phyloP scores from a whole-genome alignment of 2,329 filamentous ascomycete genomes.

The Talaromyces sp. region DNA sequence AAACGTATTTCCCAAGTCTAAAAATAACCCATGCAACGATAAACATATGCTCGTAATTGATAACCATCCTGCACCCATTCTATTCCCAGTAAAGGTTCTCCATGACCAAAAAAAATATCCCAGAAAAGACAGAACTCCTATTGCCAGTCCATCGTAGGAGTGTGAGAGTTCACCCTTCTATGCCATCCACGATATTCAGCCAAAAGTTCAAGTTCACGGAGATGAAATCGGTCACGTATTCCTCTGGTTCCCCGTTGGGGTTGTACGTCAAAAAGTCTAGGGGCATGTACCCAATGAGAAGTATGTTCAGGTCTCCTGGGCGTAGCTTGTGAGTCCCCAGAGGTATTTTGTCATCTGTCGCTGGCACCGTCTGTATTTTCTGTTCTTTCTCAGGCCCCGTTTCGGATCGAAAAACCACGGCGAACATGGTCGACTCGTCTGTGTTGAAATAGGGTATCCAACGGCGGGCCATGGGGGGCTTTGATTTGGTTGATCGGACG shows the following conservation, averaged over 20 bases:
- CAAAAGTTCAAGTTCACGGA: background rate
- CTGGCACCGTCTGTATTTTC: background rate
- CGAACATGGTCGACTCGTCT: background rate
- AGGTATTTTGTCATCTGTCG: background rate
- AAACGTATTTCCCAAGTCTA: too few relatives aligned
- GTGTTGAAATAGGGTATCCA: background rate
- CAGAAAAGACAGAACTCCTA: background rate
- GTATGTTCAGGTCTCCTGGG: background rate
- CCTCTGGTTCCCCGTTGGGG: background rate
- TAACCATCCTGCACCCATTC: background rate
- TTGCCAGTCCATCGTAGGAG: background rate
- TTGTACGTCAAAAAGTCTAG: background rate
- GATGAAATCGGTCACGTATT: background rate
- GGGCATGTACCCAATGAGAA: background rate
- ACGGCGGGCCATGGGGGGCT: background rate
- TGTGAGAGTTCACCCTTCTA: background rate
- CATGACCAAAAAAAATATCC: background rate
- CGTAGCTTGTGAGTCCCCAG: background rate
- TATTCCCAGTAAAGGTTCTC: background rate
- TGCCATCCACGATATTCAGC: background rate
- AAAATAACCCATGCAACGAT: background rate
- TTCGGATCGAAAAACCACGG: background rate
- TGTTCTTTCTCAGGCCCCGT: background rate
- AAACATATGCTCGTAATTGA: background rate
- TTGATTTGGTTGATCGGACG: background rate